These are phyloP conservation scores for Colletotrichum salicis DNA, from an alignment of 2,329 filamentous ascomycete species.

Conservation along the genomic window DNA sequence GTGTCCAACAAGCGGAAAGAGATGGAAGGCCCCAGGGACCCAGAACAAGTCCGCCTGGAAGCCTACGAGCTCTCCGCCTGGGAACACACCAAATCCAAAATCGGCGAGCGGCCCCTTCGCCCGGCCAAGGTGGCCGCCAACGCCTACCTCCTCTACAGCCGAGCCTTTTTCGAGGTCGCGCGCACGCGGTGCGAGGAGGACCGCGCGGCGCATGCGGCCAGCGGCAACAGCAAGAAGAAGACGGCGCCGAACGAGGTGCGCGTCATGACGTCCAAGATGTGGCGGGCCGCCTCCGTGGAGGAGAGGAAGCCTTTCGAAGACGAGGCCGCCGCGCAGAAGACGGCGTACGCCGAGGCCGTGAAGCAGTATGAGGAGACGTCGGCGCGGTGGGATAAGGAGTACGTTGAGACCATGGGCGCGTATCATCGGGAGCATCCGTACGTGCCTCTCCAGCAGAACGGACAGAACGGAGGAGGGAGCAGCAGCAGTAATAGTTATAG, in stretches of 20 bases:
- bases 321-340: constrained; percentile 76
- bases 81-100: constrained; percentile 61
- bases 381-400: constrained; percentile 77
- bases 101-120: constrained; percentile 80
- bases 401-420: constrained; percentile 61
- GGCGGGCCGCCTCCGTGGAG: constrained; percentile 79
- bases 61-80: constrained; percentile 66
- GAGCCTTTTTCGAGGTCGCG: constrained; percentile 75
- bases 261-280: constrained; percentile 87
- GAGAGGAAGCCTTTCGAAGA: constrained; percentile 82
- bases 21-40: constrained; percentile 55
- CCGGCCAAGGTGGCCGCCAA: constrained; percentile 82
- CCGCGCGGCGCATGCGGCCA: constrained; percentile 48
- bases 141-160: constrained; percentile 90
- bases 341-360: constrained; percentile 67
- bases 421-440: constrained; percentile 66
- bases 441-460: constrained; percentile 45
- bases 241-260: constrained; percentile 83
- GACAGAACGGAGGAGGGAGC: not conserved
- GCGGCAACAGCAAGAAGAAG: constrained; percentile 59
- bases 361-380: constrained; percentile 70
- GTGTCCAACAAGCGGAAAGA: constrained; percentile 66
- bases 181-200: constrained; percentile 71
- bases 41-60: constrained; percentile 63
- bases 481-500: not conserved